Conservation (phyloP, 768 basidiomycete species). For the Collybia nuda region DNA sequence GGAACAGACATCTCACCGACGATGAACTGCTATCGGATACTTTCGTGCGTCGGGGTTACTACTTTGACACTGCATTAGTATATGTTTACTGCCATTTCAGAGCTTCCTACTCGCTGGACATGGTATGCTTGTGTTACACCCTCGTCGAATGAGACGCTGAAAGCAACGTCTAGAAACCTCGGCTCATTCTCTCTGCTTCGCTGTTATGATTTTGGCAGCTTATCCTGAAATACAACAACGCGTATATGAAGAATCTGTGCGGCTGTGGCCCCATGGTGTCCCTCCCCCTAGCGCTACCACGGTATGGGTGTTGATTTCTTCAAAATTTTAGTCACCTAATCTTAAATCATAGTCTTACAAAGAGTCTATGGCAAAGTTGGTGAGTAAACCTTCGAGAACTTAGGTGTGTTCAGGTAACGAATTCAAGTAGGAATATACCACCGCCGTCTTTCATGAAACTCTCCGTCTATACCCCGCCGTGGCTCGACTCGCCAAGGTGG, state of each 20-base stretch:
- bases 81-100: constrained; percentile 20
- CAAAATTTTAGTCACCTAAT: background rate
- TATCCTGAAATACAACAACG: constrained; percentile 49
- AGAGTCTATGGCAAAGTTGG: constrained; percentile 35
- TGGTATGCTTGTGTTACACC: constrained; percentile 25
- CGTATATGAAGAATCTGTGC: constrained; percentile 37
- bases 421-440: constrained; percentile 36
- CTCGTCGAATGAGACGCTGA: background rate
- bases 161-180: constrained; percentile 38
- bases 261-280: constrained; percentile 37
- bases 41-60: constrained; percentile 33
- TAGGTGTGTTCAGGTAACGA: background rate
- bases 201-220: constrained; percentile 43
- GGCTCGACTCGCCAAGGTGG: constrained; percentile 33
- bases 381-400: constrained; percentile 11
- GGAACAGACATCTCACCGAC: constrained; percentile 34
- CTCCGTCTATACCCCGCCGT: constrained; percentile 42
- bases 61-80: background rate
- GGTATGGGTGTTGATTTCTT: constrained; percentile 21
- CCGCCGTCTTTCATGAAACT: constrained; percentile 44
- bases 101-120: constrained; percentile 50
- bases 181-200: constrained; percentile 43
- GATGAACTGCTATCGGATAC: constrained; percentile 47
- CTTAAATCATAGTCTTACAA: constrained; percentile 33
- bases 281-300: constrained; percentile 21